A percentile compares a stretch with the other conserved stretches of the same genome.
Conservation (phyloP, 148 eudicot genomes). For the Selenicereus undatus region DNA sequence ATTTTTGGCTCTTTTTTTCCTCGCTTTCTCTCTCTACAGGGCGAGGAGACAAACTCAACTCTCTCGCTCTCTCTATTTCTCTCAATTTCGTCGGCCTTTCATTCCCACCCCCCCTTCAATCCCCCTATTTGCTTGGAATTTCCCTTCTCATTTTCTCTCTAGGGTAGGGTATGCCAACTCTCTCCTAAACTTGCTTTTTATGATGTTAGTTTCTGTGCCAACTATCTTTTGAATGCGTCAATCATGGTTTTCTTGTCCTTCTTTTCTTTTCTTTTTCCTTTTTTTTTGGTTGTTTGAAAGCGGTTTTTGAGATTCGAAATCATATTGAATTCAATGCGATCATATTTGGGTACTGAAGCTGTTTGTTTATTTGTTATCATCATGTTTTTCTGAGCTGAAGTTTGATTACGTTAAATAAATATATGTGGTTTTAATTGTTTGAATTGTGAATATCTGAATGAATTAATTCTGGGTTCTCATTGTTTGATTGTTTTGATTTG, state of each 20-base stretch:
- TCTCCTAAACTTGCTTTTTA: not conserved
- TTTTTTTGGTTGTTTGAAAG: not conserved
- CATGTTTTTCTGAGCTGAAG: not conserved
- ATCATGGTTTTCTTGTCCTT: not conserved
- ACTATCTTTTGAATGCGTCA: conserved; percentile 3
- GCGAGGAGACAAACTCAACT: not conserved
- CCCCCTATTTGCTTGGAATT: not conserved
- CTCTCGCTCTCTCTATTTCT: not conserved
- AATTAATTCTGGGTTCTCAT: not conserved
- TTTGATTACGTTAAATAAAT: not conserved
- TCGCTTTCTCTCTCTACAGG: conserved; percentile 1
- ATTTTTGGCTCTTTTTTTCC: not conserved
- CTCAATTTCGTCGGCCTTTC: not conserved
- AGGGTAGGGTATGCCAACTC: not conserved
- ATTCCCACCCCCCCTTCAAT: not conserved
- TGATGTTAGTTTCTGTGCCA: not conserved
- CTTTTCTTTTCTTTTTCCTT: not conserved
- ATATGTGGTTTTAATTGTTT: too few relatives aligned
- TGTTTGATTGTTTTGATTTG: not conserved
- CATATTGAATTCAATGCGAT: not conserved
- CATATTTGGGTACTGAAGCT: not conserved
- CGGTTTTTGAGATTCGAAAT: not conserved
- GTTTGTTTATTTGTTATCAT: not conserved
- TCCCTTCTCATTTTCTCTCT: not conserved
- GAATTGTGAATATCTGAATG: not conserved